phyloP scores from a whole-genome alignment of 129 eudicot species.

The Smallanthus sonchifolius region DNA sequence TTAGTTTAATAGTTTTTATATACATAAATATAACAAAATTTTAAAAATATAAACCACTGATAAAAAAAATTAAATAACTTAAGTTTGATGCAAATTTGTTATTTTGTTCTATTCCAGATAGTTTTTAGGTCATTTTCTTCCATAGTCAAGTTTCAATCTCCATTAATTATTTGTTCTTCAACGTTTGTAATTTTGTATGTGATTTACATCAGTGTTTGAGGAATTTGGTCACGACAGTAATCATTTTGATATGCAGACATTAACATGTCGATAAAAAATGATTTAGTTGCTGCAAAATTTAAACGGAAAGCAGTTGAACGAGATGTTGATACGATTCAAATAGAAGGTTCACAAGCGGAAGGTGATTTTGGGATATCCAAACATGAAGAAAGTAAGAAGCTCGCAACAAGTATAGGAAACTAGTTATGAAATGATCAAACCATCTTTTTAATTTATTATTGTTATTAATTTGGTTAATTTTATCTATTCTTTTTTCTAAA shows the following conservation, averaged over 20 bases:
- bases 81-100: no score
- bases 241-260: conserved; percentile 32
- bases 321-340: conserved; percentile 35
- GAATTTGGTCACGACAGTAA: not conserved
- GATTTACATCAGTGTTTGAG: not conserved
- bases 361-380: conserved; percentile 31
- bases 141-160: not conserved
- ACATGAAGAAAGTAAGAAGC: conserved; percentile 18
- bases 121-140: not conserved
- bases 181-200: not conserved
- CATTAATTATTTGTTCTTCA: not conserved
- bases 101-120: no score
- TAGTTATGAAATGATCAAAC: not conserved
- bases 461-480: not conserved
- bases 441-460: not conserved
- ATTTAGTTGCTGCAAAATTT: conserved; percentile 26
- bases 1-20: no score
- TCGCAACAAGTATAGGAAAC: conserved; percentile 21
- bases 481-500: not conserved
- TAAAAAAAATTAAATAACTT: no score
- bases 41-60: no score
- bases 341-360: conserved; percentile 28
- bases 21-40: no score
- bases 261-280: conserved; percentile 34
- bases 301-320: conserved; percentile 39